A percentile compares a stretch with the other conserved stretches of the same genome.
Evolutionary conservation across 768 basidiomycete genomes (phyloP).

Genomic region (Roridomyces roridus): DNA sequence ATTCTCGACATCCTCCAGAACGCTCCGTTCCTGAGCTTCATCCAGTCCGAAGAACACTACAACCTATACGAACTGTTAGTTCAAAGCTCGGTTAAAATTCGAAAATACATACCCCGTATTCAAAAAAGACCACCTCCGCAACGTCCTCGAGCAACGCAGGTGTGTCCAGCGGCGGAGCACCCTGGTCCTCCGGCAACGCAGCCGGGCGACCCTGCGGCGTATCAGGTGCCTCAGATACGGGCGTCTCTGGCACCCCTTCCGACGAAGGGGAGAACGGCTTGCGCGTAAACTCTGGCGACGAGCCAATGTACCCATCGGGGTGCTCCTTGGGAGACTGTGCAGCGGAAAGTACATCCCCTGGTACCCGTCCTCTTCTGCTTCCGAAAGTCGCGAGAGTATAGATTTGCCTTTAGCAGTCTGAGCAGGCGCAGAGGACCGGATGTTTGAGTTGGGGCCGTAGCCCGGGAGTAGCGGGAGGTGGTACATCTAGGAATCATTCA

Average conservation of each 20-base stretch:
- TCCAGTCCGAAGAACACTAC: conserved; percentile 89
- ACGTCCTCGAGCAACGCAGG: conserved; percentile 51
- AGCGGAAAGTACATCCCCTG: conserved; percentile 80
- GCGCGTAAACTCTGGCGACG: conserved; percentile 45
- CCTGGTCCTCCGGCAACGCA: neutral
- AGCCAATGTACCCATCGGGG: conserved; percentile 71
- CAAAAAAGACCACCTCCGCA: conserved; percentile 81
- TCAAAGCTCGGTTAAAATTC: neutral
- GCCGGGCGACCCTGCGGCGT: conserved; percentile 12
- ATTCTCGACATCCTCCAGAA: conserved; percentile 82
- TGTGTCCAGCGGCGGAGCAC: conserved; percentile 15
- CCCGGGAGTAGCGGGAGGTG: conserved; percentile 91
- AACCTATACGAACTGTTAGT: conserved; percentile 34
- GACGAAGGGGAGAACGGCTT: conserved; percentile 17
- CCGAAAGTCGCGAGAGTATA: conserved; percentile 71
- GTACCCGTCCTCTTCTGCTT: conserved; percentile 91
- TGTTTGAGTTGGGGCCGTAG: conserved; percentile 82
- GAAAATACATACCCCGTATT: conserved; percentile 66
- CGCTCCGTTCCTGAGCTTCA: conserved; percentile 78
- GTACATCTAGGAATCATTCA: conserved; percentile 77
- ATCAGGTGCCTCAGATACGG: conserved; percentile 17
- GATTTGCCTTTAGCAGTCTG: conserved; percentile 59
- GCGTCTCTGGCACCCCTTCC: conserved; percentile 7
- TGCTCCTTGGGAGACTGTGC: conserved; percentile 39
- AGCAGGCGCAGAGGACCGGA: conserved; percentile 82